Base-by-base conservation (phyloP, 164 flowering plant species). In the Dillenia suffruticosa region DNA sequence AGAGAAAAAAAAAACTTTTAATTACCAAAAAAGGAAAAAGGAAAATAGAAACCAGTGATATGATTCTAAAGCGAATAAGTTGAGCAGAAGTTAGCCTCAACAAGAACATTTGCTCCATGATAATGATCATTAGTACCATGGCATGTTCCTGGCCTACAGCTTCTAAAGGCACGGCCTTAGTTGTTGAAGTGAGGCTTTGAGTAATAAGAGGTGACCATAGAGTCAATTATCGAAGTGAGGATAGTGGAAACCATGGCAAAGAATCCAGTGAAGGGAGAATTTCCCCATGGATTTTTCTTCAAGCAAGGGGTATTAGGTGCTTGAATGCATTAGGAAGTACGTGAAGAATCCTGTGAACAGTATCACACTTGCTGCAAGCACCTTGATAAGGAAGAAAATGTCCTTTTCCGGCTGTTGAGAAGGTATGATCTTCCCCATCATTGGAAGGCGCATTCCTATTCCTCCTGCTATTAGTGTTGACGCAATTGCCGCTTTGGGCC, bases 351-450 rank as follows among this genome's bases (percentile, higher is more conserved):
- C 83, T 5, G 81, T 74, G 2, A 79, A 65, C 0, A 79, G 66
- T 10, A 79, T 79, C 12, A 79, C 83, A 0, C 83, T 80, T 0
- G 78, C 83, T 0, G 83, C 78, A 49, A 76, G 76, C 2, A 81
- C 73, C 60, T 76, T 79, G 49, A 74, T 60, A 9, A 70, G 6
- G 65, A 77, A 69, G 61, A 79, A 77, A 0, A 68, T 12, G 32
- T 59, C 50, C n/a, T 57, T 68, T 17, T 77, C 79, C 0, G 79
- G 73, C 1, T 44, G 54, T 3, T 76, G 51, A 9, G 64, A 62
- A 8, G 68, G 61, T 2, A 76, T 48, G 1, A 26, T 55, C 57
- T 58, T 68, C 14, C 72, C 80, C 3, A 70, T 13, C 14, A 73
- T 49, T 6, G 77, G 77, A 12, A 76, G 50, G 13, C 63, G 61